These are phyloP conservation scores for Annulohypoxylon nitens DNA, from an alignment of 495 filamentous ascomycete genomes.

Conservation along the genomic window DNA sequence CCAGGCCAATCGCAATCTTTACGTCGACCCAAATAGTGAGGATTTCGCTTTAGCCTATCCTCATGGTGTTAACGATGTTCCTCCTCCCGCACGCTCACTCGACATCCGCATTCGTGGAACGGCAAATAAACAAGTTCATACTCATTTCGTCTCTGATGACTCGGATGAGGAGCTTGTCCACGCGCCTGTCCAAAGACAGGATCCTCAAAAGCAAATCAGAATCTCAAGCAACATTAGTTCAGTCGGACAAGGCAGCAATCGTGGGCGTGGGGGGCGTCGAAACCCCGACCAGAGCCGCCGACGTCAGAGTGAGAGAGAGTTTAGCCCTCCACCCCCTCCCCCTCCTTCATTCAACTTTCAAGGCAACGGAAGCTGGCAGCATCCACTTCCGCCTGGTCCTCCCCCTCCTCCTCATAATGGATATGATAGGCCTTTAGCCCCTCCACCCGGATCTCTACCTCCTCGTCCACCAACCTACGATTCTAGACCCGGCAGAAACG, in stretches of 20 bases:
- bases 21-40: slow-evolving; percentile 53
- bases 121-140: slow-evolving; percentile 55
- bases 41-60: slow-evolving; percentile 49
- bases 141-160: slow-evolving; percentile 59
- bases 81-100: not conserved
- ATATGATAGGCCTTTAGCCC: slow-evolving; percentile 26
- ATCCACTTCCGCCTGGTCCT: slow-evolving; percentile 48
- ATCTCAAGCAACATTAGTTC: slow-evolving; percentile 50
- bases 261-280: slow-evolving; percentile 6
- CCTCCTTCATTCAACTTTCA: not conserved
- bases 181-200: slow-evolving; percentile 48
- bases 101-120: slow-evolving; percentile 55
- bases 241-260: slow-evolving; percentile 15
- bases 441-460: slow-evolving; percentile 40
- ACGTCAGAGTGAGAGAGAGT: slow-evolving; percentile 26
- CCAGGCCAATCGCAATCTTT: slow-evolving; percentile 49
- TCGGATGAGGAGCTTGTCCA: slow-evolving; percentile 59
- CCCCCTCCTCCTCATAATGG: slow-evolving; percentile 28
- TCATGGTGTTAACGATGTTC: slow-evolving; percentile 4
- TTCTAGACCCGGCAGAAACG: slow-evolving; percentile 20
- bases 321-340: slow-evolving; percentile 19
- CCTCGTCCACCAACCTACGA: slow-evolving; percentile 35
- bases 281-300: slow-evolving; percentile 22
- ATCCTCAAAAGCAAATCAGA: slow-evolving; percentile 46
- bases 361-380: slow-evolving; percentile 31